Evolutionary conservation across 75 land plant species (phyloP).

Genomic region (Ceratopteris richardii): DNA sequence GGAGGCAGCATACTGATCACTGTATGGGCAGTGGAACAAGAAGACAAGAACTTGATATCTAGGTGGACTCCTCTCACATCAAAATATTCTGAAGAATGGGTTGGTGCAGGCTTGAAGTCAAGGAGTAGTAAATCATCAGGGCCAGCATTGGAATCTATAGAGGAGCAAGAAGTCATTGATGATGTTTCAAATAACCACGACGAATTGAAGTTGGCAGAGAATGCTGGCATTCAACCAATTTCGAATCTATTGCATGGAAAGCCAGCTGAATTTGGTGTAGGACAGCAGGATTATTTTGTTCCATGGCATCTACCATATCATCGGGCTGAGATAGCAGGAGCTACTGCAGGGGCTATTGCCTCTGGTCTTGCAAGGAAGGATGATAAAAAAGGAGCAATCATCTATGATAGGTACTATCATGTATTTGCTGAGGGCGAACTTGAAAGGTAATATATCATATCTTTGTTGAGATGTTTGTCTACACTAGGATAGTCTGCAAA

Average conservation of each 20-base stretch:
- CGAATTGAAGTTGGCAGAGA: no score
- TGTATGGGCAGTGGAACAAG: constrained; percentile 98
- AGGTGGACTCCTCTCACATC: constrained; percentile 84
- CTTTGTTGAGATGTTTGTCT: not conserved
- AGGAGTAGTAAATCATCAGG: no score
- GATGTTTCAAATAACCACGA: no score
- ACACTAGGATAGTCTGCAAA: no score
- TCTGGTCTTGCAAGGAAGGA: constrained; percentile 91
- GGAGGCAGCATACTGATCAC: constrained; percentile 78
- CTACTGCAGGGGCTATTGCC: constrained; percentile 74
- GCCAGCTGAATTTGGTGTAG: not conserved
- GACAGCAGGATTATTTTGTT: constrained; percentile 90
- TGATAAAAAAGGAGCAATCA: constrained; percentile 88
- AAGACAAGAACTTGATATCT: constrained; percentile 55
- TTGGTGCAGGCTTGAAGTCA: not conserved
- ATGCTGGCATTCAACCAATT: no score
- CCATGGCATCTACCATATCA: constrained; percentile 99
- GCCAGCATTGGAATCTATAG: no score
- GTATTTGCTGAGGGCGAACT: constrained; percentile 90
- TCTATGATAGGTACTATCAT: constrained; percentile 95
- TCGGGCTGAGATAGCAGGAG: constrained; percentile 88
- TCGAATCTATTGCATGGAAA: no score
- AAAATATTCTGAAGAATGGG: constrained; percentile 55
- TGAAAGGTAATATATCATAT: constrained; percentile 53
- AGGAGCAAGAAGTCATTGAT: not conserved